Percentiles rank a stretch among this genome's conserved stretches.
Evolutionary conservation across 169 alveolate genomes (phyloP).

Genomic region (Babesia bovis): DNA sequence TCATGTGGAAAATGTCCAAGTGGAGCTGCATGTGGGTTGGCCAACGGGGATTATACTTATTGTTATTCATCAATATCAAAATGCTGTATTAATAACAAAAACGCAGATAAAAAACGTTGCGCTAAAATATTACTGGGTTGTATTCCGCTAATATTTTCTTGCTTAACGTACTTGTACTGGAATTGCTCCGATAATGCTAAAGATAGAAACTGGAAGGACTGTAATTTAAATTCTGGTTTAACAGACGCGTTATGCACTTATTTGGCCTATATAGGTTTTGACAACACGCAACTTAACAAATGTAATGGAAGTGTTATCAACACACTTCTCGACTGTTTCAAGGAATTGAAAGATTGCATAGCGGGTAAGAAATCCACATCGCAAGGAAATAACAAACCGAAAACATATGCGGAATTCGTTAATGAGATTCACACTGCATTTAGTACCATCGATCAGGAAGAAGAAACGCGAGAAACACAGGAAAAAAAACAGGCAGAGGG

Average conservation of each 20-base stretch:
- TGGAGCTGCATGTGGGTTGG: no score
- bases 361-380: no score
- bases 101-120: no score
- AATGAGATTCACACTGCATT: background rate
- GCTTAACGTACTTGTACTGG: conserved; percentile 2
- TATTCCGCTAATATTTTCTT: background rate
- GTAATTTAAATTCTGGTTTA: background rate
- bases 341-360: conserved; percentile 1
- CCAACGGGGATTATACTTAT: background rate
- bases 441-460: background rate
- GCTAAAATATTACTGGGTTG: background rate
- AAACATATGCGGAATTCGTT: background rate
- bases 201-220: background rate
- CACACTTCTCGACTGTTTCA: background rate
- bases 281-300: background rate
- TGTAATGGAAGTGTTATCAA: background rate
- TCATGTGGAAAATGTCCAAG: background rate
- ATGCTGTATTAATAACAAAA: background rate
- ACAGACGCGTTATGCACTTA: background rate
- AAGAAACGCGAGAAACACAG: no score
- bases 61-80: background rate
- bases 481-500: no score
- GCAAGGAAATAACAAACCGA: no score
- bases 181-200: background rate
- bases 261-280: background rate